These are phyloP conservation scores for Ceratocystiopsis sp. DNA, from an alignment of 2,329 filamentous ascomycete genomes.

Conservation along the genomic window DNA sequence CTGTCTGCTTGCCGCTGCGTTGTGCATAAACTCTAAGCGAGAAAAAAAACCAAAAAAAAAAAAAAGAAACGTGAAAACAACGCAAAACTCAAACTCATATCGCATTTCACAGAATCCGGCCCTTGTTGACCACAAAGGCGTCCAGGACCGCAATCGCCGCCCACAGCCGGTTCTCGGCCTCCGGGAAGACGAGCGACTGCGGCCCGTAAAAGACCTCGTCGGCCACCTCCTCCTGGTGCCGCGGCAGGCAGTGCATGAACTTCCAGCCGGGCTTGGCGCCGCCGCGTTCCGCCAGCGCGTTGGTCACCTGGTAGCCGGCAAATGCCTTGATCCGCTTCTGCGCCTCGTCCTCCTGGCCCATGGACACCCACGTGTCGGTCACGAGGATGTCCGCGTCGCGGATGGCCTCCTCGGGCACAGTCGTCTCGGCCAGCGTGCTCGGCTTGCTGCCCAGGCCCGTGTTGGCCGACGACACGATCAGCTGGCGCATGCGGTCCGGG, in stretches of 20 bases:
- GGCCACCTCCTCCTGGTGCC: conserved; percentile 80
- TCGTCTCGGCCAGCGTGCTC: conserved; percentile 58
- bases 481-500: conserved; percentile 51
- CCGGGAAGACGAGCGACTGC: conserved; percentile 74
- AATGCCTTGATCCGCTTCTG: conserved; percentile 66
- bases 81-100: no score
- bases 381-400: conserved; percentile 78
- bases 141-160: conserved; percentile 71
- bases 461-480: conserved; percentile 48
- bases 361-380: conserved; percentile 95
- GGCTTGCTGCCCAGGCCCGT: conserved; percentile 15
- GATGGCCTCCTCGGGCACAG: conserved; percentile 67
- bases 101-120: conserved; percentile 40
- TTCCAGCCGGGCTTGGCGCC: conserved; percentile 83
- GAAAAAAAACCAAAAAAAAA: no score
- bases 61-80: no score
- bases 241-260: conserved; percentile 96
- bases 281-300: conserved; percentile 64
- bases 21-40: no score
- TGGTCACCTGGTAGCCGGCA: conserved; percentile 78
- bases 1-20: no score
- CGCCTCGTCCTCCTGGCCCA: conserved; percentile 87
- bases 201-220: conserved; percentile 89
- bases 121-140: conserved; percentile 87
- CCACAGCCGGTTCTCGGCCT: conserved; percentile 91